Evolutionary conservation across 2,329 filamentous ascomycete genomes (phyloP), one percentile per base, ranked within the genome.

Genomic region (Penicillium brevicompactum): DNA sequence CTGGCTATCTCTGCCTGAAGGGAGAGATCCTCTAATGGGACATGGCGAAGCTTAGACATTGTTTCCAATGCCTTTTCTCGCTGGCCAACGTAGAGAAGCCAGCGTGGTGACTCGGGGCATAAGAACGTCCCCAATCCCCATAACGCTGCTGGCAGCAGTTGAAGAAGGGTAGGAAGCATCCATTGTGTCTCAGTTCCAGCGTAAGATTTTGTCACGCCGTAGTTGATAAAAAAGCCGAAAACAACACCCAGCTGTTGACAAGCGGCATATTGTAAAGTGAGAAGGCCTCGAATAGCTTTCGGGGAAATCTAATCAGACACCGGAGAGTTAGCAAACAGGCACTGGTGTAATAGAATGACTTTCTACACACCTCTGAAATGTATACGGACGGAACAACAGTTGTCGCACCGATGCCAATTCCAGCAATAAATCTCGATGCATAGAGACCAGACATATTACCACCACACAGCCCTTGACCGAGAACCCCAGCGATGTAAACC

Each of bases 11-110:
- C 59, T 21, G 47, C 51, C 16, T 70, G 64, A 2, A 74, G 70
- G 10, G 72, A 64, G 2, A 71, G 67, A 41, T 76, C 74, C 49
- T 74, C 74, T 37, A 70, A 58, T 47, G 74, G 74, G 46, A 74
- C 66, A 65, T 44, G 68, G 21, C 6, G 74, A 58, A 38, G 69
- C 65, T 0, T 66, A 60, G 6, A 67, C 57, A 54, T 62, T 56
- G 37, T 70, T 64, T 0, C 59, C 56, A 14, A 67, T 5, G 61
- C 58, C 37, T 57, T 32, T 3, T 62, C 59, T 24, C 56, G 51
- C 16, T 55, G 49, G 0, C 58, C 61, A 2, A 51, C 49, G 9
- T 58, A 60, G 1, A 64, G 32, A 13, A 66, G 59, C 58, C 58
- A 66, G 7, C 64, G 57, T 3, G 64, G 64, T 1, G 61, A 64